phyloP scores from a whole-genome alignment of 2,329 filamentous ascomycete species.

The Xylaria sp. region DNA sequence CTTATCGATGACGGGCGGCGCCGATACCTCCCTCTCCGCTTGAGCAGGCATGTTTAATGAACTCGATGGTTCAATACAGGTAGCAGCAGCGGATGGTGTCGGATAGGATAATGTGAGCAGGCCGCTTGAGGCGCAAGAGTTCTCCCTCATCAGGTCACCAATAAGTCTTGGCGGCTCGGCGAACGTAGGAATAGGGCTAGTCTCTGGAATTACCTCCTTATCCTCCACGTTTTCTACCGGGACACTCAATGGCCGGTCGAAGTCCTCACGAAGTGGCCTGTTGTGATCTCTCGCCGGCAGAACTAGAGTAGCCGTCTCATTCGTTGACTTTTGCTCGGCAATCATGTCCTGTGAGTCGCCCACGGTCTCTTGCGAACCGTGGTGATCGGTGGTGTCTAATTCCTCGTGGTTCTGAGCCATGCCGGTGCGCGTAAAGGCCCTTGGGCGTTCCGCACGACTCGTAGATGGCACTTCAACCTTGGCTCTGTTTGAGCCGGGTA shows the following conservation, averaged over 20 bases:
- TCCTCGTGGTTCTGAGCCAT: slow-evolving; percentile 35
- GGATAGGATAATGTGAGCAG: slow-evolving; percentile 40
- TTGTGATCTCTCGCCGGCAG: not conserved
- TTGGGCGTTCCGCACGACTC: slow-evolving; percentile 39
- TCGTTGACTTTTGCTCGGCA: slow-evolving; percentile 16
- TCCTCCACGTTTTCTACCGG: slow-evolving; percentile 36
- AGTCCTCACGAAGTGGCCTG: slow-evolving; percentile 3
- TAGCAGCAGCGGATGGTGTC: slow-evolving; percentile 30
- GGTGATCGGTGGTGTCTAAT: slow-evolving; percentile 33
- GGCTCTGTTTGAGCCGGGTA: slow-evolving; percentile 36
- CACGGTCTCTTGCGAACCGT: slow-evolving; percentile 48
- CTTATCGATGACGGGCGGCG: not conserved
- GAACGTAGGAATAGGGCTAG: slow-evolving; percentile 45
- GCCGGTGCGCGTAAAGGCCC: slow-evolving; percentile 5
- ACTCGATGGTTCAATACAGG: slow-evolving; percentile 27
- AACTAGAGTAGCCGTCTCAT: not conserved
- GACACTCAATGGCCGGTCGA: slow-evolving; percentile 27
- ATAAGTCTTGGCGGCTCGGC: slow-evolving; percentile 40
- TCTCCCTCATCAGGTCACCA: slow-evolving; percentile 39
- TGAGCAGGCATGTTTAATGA: slow-evolving; percentile 11
- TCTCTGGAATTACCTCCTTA: slow-evolving; percentile 49
- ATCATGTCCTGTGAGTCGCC: slow-evolving; percentile 46
- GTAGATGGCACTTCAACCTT: slow-evolving; percentile 49
- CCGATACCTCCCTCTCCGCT: slow-evolving; percentile 4
- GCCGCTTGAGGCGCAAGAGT: slow-evolving; percentile 40